A percentile compares a stretch with the other conserved stretches of the same genome.
phyloP scores from a whole-genome alignment of 2,329 filamentous ascomycete genomes.

The Ophiostoma quercus region DNA sequence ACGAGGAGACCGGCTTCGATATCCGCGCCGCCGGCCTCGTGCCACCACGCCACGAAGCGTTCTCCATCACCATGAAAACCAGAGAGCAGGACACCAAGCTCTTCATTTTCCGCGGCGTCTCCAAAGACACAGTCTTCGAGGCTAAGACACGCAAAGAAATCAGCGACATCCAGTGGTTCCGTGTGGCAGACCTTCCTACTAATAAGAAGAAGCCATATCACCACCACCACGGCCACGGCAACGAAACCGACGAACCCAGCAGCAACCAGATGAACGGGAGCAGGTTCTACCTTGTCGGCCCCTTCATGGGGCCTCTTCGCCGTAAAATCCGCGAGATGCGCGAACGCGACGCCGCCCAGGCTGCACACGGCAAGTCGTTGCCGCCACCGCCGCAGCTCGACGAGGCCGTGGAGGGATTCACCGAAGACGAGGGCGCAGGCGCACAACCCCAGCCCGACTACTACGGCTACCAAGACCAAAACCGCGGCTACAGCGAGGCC shows the following conservation, averaged over 20 bases:
- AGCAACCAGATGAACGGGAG: conserved; percentile 56
- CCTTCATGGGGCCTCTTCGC: conserved; percentile 78
- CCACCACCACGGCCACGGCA: conserved; percentile 44
- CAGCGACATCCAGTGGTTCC: conserved; percentile 94
- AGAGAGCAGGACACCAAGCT: conserved; percentile 69
- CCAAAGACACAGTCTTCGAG: conserved; percentile 81
- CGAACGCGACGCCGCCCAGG: neutral
- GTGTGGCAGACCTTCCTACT: conserved; percentile 78
- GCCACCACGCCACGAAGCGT: conserved; percentile 59
- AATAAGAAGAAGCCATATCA: conserved; percentile 62
- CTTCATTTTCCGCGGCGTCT: conserved; percentile 85
- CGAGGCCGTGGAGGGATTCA: conserved; percentile 51
- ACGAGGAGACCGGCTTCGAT: conserved; percentile 93
- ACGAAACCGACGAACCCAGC: conserved; percentile 53
- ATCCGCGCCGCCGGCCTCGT: conserved; percentile 71
- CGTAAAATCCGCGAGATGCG: conserved; percentile 64
- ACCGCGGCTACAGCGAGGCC: neutral
- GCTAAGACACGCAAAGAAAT: conserved; percentile 94
- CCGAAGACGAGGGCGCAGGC: conserved; percentile 56
- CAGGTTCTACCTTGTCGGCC: conserved; percentile 64
- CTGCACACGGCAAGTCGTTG: neutral
- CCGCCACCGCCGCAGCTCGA: conserved; percentile 32
- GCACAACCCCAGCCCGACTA: conserved; percentile 3
- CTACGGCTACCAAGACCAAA: neutral
- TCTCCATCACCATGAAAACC: neutral